These are phyloP conservation scores for Cnidoscolus chayamansa DNA, from an alignment of 441 rosid species.

Conservation along the genomic window DNA sequence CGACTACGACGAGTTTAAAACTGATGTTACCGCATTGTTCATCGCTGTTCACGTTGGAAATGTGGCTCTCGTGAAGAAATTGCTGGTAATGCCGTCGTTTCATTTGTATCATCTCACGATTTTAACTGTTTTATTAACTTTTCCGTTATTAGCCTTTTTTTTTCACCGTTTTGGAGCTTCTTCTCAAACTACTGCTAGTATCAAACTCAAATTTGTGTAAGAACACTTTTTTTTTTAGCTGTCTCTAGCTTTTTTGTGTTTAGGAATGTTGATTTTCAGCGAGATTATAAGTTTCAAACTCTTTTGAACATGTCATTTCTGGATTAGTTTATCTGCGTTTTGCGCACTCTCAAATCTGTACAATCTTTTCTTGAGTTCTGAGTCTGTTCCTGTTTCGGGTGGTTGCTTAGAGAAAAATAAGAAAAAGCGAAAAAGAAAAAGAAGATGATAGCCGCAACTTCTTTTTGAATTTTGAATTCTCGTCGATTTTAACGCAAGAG, in stretches of 20 bases:
- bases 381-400: neutral
- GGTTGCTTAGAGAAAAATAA: neutral
- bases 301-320: neutral
- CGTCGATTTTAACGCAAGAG: neutral
- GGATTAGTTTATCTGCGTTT: neutral
- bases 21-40: slow-evolving; percentile 87
- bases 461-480: slow-evolving; percentile 21
- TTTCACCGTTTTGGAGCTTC: neutral
- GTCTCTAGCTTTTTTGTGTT: neutral
- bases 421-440: neutral
- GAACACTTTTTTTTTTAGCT: neutral
- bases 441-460: neutral
- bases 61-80: slow-evolving; percentile 61
- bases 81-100: slow-evolving; percentile 51
- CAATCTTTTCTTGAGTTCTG: neutral
- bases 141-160: neutral
- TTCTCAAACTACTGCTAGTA: neutral
- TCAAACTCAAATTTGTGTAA: neutral
- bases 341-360: neutral
- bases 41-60: slow-evolving; percentile 79
- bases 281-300: neutral
- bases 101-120: neutral
- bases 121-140: slow-evolving; percentile 17
- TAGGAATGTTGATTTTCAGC: neutral
- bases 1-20: slow-evolving; percentile 77